Evolutionary conservation across 2,329 filamentous ascomycete genomes (phyloP).

Genomic region (Penicillium griseofulvum): DNA sequence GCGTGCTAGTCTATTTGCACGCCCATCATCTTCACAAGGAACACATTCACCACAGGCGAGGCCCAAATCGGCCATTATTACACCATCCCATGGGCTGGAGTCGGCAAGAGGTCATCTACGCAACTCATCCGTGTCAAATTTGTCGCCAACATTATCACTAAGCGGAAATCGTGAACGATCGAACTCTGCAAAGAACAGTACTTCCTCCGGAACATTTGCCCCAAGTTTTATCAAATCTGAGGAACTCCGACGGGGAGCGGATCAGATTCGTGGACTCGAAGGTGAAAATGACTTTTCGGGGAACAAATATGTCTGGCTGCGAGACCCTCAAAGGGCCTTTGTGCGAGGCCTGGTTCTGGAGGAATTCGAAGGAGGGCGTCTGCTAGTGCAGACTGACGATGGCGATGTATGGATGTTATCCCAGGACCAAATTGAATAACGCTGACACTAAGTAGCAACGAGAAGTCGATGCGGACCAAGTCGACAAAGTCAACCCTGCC

Average conservation of each 20-base stretch:
- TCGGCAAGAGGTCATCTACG: constrained; percentile 59
- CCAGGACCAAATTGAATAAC: not conserved
- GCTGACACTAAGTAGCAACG: constrained; percentile 63
- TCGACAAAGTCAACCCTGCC: constrained; percentile 98
- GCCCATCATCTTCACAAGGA: constrained; percentile 63
- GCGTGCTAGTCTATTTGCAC: constrained; percentile 76
- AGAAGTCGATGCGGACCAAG: constrained; percentile 78
- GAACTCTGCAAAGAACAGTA: constrained; percentile 64
- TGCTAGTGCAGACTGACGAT: constrained; percentile 91
- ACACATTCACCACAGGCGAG: constrained; percentile 47
- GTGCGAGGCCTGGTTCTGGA: constrained; percentile 89
- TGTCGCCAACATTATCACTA: constrained; percentile 47
- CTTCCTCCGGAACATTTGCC: constrained; percentile 79
- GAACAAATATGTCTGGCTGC: constrained; percentile 97
- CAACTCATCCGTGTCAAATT: constrained; percentile 66
- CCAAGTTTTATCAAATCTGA: constrained; percentile 93
- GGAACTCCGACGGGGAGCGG: constrained; percentile 61
- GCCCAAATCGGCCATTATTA: constrained; percentile 74
- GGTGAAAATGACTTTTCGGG: constrained; percentile 99
- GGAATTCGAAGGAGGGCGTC: constrained; percentile 65
- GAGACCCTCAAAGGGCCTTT: constrained; percentile 81
- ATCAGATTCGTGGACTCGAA: constrained; percentile 70
- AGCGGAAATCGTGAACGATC: constrained; percentile 48
- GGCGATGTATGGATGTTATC: constrained; percentile 64
- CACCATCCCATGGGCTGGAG: constrained; percentile 51